Base-by-base conservation (phyloP, 1,284 basidiomycete species). In the Marasmius sp. region DNA sequence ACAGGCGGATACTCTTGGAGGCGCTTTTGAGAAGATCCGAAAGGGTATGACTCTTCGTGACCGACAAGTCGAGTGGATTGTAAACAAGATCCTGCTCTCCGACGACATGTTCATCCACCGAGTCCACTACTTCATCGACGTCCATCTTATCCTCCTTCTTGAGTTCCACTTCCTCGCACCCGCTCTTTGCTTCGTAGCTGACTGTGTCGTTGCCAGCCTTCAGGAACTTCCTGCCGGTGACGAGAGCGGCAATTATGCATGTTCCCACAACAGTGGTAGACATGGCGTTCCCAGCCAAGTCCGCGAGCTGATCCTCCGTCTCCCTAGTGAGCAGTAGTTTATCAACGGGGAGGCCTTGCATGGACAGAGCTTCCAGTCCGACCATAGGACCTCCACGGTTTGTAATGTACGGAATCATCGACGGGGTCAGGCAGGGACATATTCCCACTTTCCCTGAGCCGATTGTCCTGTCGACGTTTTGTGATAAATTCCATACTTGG, bases 301-400 rank as follows among this genome's bases (percentile, higher is more conserved):
- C 95, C 12, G 95, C 94, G 2, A 98, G 82, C 69, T 98, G 92
- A 75, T 97, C 96, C 73, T 97, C 93, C 11, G 85, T 94, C 76
- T 98, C 95, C 61, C 94, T 88, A 1, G 95, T 98, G 51, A 98
- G 82, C 7, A 98, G 82, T 1, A 98, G 83, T 71, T 95, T 93
- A 72, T 97, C 91, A 41, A 97, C 88, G 0, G 95, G 95, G 48
- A 98, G 84, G 27, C 95, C 96, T 71, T 98, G 95, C 79, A 98
- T 89, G 3, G 94, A 92, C 27, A 98, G 80, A 0, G 95, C 95
- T 72, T 98, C 95, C 38, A 95, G 77, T 9, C 95, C 95, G 14
- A 96, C 90, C 85, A 98, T 92, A 3, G 95, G 96, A n/a, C 96
- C 95, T 45, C 96, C 96, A 57, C 95, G 94, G 70, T 93, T 95